Conservation (phyloP, 495 filamentous ascomycete genomes). For the Aspergillus mulundensis region DNA sequence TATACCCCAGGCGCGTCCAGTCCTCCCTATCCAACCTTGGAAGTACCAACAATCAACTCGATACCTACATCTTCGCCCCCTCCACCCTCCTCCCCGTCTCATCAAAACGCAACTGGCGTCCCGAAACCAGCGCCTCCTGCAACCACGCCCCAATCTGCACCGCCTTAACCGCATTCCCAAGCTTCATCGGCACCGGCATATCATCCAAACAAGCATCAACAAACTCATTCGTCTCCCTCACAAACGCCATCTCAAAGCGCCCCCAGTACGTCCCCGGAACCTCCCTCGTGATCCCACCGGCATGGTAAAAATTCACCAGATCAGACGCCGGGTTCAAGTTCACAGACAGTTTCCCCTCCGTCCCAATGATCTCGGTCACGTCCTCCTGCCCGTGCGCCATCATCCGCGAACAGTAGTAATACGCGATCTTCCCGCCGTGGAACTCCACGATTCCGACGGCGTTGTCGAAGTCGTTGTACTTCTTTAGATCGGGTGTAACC, state of each 20-base stretch:
- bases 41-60: no score
- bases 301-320: conserved; percentile 50
- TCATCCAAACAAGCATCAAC: conserved; percentile 50
- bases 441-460: conserved; percentile 63
- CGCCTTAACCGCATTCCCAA: conserved; percentile 53
- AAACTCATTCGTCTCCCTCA: conserved; percentile 59
- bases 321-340: conserved; percentile 50
- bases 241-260: conserved; percentile 59
- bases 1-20: no score
- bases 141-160: conserved; percentile 57
- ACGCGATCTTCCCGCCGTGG: conserved; percentile 54
- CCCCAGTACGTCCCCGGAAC: conserved; percentile 56
- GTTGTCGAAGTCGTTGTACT: conserved; percentile 59
- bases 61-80: not conserved
- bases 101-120: conserved; percentile 56
- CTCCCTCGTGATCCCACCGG: conserved; percentile 48
- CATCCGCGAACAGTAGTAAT: conserved; percentile 58
- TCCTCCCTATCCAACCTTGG: no score
- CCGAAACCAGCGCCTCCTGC: conserved; percentile 53
- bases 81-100: conserved; percentile 40
- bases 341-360: conserved; percentile 55
- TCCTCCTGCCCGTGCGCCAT: conserved; percentile 64
- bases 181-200: conserved; percentile 47
- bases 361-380: conserved; percentile 61
- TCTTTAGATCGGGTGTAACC: conserved; percentile 53